A percentile compares a stretch with the other conserved stretches of the same genome.
phyloP scores from a whole-genome alignment of 805 yeast genomes.

The Cephaloascus albidus region DNA sequence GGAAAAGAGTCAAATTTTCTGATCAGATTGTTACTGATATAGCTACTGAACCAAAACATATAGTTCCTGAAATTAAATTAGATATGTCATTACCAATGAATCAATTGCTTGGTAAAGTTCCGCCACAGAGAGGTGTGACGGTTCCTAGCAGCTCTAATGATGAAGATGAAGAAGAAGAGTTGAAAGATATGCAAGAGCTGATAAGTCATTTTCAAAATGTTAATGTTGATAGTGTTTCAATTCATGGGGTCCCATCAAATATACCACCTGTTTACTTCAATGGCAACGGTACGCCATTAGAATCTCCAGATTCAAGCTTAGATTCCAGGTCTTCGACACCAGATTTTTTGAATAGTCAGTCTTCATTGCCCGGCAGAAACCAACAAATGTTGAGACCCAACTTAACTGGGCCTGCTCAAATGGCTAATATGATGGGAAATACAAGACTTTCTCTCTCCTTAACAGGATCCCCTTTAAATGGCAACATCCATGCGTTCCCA shows the following conservation, averaged over 20 bases:
- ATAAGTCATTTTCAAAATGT: conserved; percentile 69
- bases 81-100: conserved; percentile 74
- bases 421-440: conserved; percentile 20
- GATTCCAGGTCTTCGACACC: conserved; percentile 5
- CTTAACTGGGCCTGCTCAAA: conserved; percentile 37
- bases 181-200: conserved; percentile 67
- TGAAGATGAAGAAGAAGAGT: conserved; percentile 61
- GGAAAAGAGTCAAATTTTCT: conserved; percentile 63
- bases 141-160: conserved; percentile 13
- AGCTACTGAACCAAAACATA: conserved; percentile 3
- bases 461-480: too few relatives aligned
- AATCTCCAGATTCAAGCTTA: neutral
- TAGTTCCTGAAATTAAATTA: conserved; percentile 17
- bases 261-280: conserved; percentile 29
- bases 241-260: conserved; percentile 59
- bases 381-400: conserved; percentile 23
- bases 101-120: conserved; percentile 45
- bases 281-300: conserved; percentile 6
- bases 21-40: conserved; percentile 47
- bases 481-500: neutral
- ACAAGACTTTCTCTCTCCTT: too few relatives aligned
- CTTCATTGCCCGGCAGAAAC: conserved; percentile 1
- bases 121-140: conserved; percentile 7
- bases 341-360: conserved; percentile 4
- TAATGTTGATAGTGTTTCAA: conserved; percentile 68